Evolutionary conservation across 495 filamentous ascomycete genomes (phyloP).

Genomic region (Choiromyces venosus): DNA sequence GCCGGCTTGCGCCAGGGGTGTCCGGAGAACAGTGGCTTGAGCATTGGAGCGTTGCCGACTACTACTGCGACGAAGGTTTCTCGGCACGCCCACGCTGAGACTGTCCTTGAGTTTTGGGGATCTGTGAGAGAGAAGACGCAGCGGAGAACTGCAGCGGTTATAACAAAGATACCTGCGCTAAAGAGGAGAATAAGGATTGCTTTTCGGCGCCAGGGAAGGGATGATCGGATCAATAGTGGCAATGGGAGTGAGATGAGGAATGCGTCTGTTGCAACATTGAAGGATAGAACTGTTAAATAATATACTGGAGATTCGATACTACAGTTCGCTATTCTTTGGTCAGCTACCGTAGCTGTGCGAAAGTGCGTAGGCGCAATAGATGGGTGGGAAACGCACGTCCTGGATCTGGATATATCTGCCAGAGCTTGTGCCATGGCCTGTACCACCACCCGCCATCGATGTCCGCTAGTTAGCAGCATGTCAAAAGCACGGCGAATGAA

Average conservation of each 20-base stretch:
- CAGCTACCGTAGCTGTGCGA: conserved; percentile 4
- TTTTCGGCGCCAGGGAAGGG: conserved; percentile 51
- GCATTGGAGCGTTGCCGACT: conserved; percentile 57
- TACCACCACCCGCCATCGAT: conserved; percentile 49
- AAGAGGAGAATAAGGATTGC: conserved; percentile 54
- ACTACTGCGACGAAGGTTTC: conserved; percentile 60
- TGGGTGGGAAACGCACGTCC: conserved; percentile 47
- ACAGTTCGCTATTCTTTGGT: conserved; percentile 35
- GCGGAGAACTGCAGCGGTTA: conserved; percentile 56
- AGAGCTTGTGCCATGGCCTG: conserved; percentile 52
- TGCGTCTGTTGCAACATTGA: conserved; percentile 7
- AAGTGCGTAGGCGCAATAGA: background rate
- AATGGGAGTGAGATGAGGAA: conserved; percentile 11
- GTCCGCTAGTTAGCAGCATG: conserved; percentile 37
- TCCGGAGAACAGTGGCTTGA: conserved; percentile 49
- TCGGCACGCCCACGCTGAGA: conserved; percentile 58
- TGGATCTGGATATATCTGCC: conserved; percentile 56
- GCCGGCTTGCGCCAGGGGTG: background rate
- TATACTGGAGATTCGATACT: conserved; percentile 48
- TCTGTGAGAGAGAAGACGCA: conserved; percentile 53
- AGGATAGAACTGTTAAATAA: conserved; percentile 18
- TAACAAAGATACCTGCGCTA: conserved; percentile 56
- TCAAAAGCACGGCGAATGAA: background rate
- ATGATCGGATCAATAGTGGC: conserved; percentile 54
- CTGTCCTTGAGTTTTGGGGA: conserved; percentile 36